A percentile compares a stretch with the other conserved stretches of the same genome.
Conservation (phyloP, 768 basidiomycete genomes). For the Fibroporia radiculosa region DNA sequence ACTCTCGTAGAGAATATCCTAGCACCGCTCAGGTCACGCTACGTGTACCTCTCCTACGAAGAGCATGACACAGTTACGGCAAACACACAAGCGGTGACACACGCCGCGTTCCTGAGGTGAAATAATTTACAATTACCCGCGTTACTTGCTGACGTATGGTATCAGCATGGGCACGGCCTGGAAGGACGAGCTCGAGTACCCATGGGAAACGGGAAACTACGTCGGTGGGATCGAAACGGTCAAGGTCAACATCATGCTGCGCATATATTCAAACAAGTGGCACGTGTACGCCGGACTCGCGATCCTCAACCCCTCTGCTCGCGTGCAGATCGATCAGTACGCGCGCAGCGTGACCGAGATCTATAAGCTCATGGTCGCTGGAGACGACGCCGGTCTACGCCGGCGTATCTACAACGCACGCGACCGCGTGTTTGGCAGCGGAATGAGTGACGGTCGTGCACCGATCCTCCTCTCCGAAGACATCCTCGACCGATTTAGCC, state of each 20-base stretch:
- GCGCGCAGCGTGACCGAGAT: conserved; percentile 79
- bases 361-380: conserved; percentile 89
- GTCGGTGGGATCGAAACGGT: conserved; percentile 97
- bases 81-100: conserved; percentile 97
- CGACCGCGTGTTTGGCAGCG: conserved; percentile 63
- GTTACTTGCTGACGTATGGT: background rate
- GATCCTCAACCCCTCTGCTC: conserved; percentile 89
- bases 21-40: conserved; percentile 70
- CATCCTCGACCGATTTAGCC: conserved; percentile 83
- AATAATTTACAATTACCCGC: conserved; percentile 4
- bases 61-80: conserved; percentile 96
- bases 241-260: conserved; percentile 93
- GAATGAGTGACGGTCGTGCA: conserved; percentile 20
- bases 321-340: conserved; percentile 85
- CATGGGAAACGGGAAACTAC: conserved; percentile 94
- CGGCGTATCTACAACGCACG: conserved; percentile 68
- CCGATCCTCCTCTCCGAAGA: conserved; percentile 82
- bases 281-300: conserved; percentile 99
- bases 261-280: conserved; percentile 97
- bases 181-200: conserved; percentile 69
- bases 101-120: conserved; percentile 94
- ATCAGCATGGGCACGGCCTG: conserved; percentile 97
- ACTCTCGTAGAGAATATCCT: conserved; percentile 77
- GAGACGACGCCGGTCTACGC: conserved; percentile 47
- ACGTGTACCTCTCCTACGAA: conserved; percentile 90